Evolutionary conservation across 2,329 filamentous ascomycete genomes (phyloP).

Genomic region (Exophiala lecanii-corni): DNA sequence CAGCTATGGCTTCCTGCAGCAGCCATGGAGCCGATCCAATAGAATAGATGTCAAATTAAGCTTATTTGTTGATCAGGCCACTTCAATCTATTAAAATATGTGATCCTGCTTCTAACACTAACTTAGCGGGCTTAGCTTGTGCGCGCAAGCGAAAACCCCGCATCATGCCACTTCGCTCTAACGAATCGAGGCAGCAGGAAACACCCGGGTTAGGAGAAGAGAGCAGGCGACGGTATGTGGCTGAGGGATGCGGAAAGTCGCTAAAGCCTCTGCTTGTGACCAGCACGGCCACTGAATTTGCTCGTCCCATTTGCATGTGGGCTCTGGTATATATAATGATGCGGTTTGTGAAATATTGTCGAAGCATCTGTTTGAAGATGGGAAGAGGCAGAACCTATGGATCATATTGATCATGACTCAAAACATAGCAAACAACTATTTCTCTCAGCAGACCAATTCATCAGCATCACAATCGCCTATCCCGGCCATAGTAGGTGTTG

Average conservation of each 20-base stretch:
- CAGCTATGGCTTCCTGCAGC: not conserved
- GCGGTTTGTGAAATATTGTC: constrained; percentile 4
- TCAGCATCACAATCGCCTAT: constrained; percentile 2
- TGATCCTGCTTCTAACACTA: constrained; percentile 1
- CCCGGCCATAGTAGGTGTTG: constrained; percentile 1
- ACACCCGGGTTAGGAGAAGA: not conserved
- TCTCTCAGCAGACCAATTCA: constrained; percentile 1
- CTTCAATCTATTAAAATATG: not conserved
- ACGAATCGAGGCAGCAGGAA: not conserved
- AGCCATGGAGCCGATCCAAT: not conserved
- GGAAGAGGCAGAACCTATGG: not conserved
- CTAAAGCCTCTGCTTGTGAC: constrained; percentile 5
- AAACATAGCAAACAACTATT: constrained; percentile 5
- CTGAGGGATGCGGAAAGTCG: not conserved
- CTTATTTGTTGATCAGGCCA: constrained; percentile 1
- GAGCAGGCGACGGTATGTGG: not conserved
- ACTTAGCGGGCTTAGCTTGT: not conserved
- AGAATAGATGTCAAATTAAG: constrained; percentile 1
- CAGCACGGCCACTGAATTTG: constrained; percentile 3
- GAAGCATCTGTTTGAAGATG: constrained; percentile 3
- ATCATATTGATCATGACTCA: constrained; percentile 1
- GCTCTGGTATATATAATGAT: constrained; percentile 2
- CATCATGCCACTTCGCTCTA: not conserved
- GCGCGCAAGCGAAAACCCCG: not conserved
- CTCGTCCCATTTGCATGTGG: not conserved